Percentiles rank a stretch among this genome's conserved stretches.
Evolutionary conservation across 2,329 filamentous ascomycete genomes (phyloP).

Genomic region (Lecanicillium sp.): DNA sequence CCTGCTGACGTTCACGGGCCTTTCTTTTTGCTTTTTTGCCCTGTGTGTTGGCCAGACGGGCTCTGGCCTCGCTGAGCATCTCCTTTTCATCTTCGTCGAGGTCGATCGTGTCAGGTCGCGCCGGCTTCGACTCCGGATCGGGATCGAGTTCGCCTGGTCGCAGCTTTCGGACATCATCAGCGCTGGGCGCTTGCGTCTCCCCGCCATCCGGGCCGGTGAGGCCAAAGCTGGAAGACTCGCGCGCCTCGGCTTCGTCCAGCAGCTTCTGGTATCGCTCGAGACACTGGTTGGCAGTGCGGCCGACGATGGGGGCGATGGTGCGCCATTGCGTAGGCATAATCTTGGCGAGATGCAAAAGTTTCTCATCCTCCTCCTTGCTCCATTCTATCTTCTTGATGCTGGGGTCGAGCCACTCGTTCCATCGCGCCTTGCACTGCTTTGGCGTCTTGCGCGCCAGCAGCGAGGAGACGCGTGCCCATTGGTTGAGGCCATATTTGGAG

Average conservation of each 20-base stretch:
- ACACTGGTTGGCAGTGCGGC: slow-evolving; percentile 92
- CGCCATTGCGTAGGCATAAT: slow-evolving; percentile 99
- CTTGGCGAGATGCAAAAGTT: slow-evolving; percentile 91
- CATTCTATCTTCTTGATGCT: slow-evolving; percentile 98
- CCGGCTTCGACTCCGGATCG: slow-evolving; percentile 95
- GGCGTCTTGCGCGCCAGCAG: slow-evolving; percentile 94
- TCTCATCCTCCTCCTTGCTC: slow-evolving; percentile 98
- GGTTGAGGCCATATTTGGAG: slow-evolving; percentile 90
- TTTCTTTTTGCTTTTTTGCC: slow-evolving; percentile 99
- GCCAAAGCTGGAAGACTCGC: slow-evolving; percentile 75
- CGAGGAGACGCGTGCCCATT: slow-evolving; percentile 97
- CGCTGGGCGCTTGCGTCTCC: slow-evolving; percentile 79
- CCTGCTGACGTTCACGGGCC: slow-evolving; percentile 87
- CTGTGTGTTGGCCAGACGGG: slow-evolving; percentile 92
- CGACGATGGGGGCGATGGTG: slow-evolving; percentile 94
- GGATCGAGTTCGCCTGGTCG: slow-evolving; percentile 91
- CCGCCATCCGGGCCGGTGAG: slow-evolving; percentile 79
- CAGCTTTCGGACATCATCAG: slow-evolving; percentile 82
- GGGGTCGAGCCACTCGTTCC: slow-evolving; percentile 97
- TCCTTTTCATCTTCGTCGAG: slow-evolving; percentile 99
- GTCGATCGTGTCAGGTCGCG: slow-evolving; percentile 92
- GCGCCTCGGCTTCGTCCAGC: slow-evolving; percentile 87
- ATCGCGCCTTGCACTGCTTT: slow-evolving; percentile 98
- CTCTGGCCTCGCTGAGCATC: slow-evolving; percentile 96
- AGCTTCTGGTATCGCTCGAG: slow-evolving; percentile 95